Conservation (phyloP, 768 basidiomycete species). For the Rhodotorula paludigena region DNA sequence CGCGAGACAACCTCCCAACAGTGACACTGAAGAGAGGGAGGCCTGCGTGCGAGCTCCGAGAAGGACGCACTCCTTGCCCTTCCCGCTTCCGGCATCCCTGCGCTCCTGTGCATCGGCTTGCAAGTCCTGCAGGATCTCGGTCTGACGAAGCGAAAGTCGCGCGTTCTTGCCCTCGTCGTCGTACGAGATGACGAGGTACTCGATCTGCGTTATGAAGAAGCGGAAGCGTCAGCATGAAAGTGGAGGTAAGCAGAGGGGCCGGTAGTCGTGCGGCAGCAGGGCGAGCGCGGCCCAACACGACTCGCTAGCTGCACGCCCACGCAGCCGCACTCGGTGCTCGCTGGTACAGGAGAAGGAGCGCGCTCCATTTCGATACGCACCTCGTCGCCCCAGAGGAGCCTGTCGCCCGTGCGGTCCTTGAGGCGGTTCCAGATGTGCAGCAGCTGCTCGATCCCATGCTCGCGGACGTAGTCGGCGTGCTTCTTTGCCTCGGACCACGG, state of each 20-base stretch:
- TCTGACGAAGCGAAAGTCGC: slow-evolving; percentile 85
- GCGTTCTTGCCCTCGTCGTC: slow-evolving; percentile 74
- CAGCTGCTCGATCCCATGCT: slow-evolving; percentile 92
- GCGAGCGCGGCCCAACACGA: too few species aligned
- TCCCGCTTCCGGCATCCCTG: background rate
- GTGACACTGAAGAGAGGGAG: too few species aligned
- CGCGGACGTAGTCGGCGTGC: slow-evolving; percentile 79
- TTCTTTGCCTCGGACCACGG: slow-evolving; percentile 83
- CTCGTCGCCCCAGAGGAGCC: slow-evolving; percentile 97
- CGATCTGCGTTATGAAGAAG: slow-evolving; percentile 57
- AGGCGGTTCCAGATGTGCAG: slow-evolving; percentile 85
- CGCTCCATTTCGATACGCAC: too few species aligned
- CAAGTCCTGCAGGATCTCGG: slow-evolving; percentile 78
- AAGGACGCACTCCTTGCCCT: background rate
- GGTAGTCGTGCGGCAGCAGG: too few species aligned
- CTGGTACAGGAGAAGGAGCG: too few species aligned
- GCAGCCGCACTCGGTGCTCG: too few species aligned
- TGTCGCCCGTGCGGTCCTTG: slow-evolving; percentile 85
- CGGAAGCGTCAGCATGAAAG: background rate
- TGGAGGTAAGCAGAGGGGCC: background rate
- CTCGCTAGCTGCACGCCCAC: too few species aligned
- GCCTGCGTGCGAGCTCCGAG: too few species aligned
- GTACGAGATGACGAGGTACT: slow-evolving; percentile 90
- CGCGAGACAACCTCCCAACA: too few species aligned
- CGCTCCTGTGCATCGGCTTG: slow-evolving; percentile 53